Conservation (phyloP, 495 filamentous ascomycete species). For the Usnea hakonensis region DNA sequence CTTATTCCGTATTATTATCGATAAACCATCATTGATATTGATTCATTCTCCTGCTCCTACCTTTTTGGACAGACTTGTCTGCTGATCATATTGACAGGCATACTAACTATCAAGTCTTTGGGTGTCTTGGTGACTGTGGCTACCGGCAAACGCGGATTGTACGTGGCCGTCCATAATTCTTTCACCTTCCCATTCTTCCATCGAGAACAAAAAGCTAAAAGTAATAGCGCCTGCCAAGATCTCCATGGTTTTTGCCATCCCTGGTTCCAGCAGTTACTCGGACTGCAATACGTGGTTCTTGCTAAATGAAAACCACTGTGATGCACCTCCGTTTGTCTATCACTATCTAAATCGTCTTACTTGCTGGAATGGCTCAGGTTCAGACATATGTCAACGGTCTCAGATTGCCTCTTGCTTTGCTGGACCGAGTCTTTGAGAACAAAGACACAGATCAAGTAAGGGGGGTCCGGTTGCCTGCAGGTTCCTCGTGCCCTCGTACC, state of each 20-base stretch:
- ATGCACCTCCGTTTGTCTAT: neutral
- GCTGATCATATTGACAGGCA: too few species aligned
- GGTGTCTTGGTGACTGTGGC: too few species aligned
- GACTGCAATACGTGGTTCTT: neutral
- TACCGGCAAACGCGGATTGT: too few species aligned
- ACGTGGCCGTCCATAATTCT: too few species aligned
- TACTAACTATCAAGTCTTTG: too few species aligned
- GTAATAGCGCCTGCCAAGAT: neutral
- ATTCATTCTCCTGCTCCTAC: too few species aligned
- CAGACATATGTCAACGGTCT: neutral
- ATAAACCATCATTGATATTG: too few species aligned
- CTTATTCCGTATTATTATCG: too few species aligned
- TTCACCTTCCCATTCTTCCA: neutral
- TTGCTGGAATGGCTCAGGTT: neutral
- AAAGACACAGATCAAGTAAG: neutral
- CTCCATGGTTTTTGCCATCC: neutral
- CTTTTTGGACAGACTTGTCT: too few species aligned
- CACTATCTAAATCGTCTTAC: too few species aligned
- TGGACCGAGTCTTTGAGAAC: neutral
- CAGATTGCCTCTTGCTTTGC: neutral
- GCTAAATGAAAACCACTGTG: neutral
- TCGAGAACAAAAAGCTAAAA: slow-evolving; percentile 1
- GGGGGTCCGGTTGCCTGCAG: neutral
- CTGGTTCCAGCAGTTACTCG: neutral
- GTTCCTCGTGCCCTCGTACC: neutral